These are phyloP conservation scores for Pythium periplocum DNA, from an alignment of 352 stramenopile species.

Conservation along the genomic window DNA sequence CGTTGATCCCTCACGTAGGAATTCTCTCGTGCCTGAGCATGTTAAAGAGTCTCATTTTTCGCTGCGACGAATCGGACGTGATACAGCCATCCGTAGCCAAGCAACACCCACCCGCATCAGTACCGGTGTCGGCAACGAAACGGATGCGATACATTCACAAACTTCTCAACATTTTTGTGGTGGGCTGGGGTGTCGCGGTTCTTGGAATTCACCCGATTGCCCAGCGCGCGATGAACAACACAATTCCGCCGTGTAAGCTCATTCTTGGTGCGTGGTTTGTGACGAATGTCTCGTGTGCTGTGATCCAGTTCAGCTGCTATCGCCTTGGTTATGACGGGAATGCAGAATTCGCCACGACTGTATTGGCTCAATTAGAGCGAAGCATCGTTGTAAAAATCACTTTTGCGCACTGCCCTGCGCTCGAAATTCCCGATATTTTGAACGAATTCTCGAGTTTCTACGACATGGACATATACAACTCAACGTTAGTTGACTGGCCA, in stretches of 20 bases:
- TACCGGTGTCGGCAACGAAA: no score
- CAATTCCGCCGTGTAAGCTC: conserved; percentile 1
- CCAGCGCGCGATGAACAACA: no score
- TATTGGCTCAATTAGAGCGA: conserved; percentile 3
- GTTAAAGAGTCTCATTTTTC: conserved; percentile 5
- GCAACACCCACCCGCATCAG: no score
- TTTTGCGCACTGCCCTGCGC: conserved; percentile 1
- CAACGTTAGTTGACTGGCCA: conserved; percentile 1
- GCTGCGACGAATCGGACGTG: no score
- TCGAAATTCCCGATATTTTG: not conserved
- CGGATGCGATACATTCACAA: no score
- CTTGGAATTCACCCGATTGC: no score
- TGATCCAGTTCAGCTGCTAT: conserved; percentile 12
- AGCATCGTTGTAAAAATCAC: not conserved
- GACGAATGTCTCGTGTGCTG: conserved; percentile 6
- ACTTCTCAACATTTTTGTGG: no score
- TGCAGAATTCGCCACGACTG: not conserved
- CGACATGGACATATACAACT: conserved; percentile 4
- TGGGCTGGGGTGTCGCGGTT: no score
- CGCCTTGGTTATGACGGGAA: conserved; percentile 3
- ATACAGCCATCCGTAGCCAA: no score
- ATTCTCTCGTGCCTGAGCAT: conserved; percentile 10
- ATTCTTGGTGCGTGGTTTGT: conserved; percentile 5
- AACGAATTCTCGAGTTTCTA: not conserved
- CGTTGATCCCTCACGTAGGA: conserved; percentile 11